Evolutionary conservation across 192 early-diverging fungal genomes (phyloP).

Genomic region (Geranomyces michiganensis): DNA sequence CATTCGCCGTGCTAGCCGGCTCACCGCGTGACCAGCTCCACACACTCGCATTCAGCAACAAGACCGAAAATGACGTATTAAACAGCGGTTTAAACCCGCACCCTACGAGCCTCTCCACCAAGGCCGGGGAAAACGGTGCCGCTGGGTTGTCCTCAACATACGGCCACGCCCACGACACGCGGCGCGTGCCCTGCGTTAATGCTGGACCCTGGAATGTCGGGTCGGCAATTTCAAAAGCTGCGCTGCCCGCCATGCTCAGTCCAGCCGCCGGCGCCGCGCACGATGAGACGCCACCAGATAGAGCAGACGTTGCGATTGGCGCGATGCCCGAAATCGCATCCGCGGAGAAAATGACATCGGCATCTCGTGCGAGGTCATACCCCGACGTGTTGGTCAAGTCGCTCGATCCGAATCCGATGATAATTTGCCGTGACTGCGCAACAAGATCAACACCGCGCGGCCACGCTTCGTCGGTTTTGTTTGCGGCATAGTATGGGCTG

Average conservation of each 20-base stretch:
- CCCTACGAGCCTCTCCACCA: not conserved
- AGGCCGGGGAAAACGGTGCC: slow-evolving; percentile 9
- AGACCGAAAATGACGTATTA: not conserved
- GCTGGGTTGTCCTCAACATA: slow-evolving; percentile 17
- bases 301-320: not conserved
- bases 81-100: slow-evolving; percentile 33
- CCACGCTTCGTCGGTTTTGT: slow-evolving; percentile 16
- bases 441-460: slow-evolving; percentile 16
- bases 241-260: slow-evolving; percentile 30
- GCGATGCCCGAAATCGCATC: slow-evolving; percentile 10
- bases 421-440: slow-evolving; percentile 12
- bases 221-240: slow-evolving; percentile 2
- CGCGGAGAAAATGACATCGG: slow-evolving; percentile 15
- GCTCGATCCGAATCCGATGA: slow-evolving; percentile 23
- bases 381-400: slow-evolving; percentile 6
- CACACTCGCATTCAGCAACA: slow-evolving; percentile 12
- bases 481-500: slow-evolving; percentile 4
- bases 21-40: slow-evolving; percentile 24
- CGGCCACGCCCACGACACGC: slow-evolving; percentile 24
- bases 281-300: not conserved
- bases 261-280: slow-evolving; percentile 19
- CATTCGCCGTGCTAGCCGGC: slow-evolving; percentile 2
- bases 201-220: not conserved
- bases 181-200: not conserved
- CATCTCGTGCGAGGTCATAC: slow-evolving; percentile 12